Evolutionary conservation across 1,139 yeast species (phyloP).

Genomic region (Debaryomyces robertsiae): DNA sequence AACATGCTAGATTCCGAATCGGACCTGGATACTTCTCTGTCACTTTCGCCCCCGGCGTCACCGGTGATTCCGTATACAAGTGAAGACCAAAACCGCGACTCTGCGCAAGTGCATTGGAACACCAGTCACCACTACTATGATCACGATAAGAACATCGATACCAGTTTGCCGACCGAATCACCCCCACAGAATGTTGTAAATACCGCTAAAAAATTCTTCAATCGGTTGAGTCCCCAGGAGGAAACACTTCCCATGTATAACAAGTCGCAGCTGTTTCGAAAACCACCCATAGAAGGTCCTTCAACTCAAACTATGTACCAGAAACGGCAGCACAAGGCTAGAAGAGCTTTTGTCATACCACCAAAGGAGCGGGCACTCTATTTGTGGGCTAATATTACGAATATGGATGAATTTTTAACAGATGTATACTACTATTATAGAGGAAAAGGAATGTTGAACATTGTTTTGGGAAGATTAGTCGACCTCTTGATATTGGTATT

Average conservation of each 20-base stretch:
- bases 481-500: slow-evolving; percentile 76
- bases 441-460: slow-evolving; percentile 83
- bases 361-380: slow-evolving; percentile 85
- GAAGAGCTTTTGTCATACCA: slow-evolving; percentile 33
- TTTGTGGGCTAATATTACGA: slow-evolving; percentile 95
- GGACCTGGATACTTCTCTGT: slow-evolving; percentile 36
- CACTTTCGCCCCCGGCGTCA: slow-evolving; percentile 22
- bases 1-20: slow-evolving; percentile 37
- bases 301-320: slow-evolving; percentile 19
- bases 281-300: slow-evolving; percentile 11
- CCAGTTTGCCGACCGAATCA: neutral
- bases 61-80: slow-evolving; percentile 8
- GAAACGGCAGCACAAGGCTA: slow-evolving; percentile 14
- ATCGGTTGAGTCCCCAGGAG: neutral
- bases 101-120: slow-evolving; percentile 9
- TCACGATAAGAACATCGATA: neutral
- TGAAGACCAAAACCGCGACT: slow-evolving; percentile 1
- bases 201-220: slow-evolving; percentile 1
- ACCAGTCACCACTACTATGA: slow-evolving; percentile 3
- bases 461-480: slow-evolving; percentile 61
- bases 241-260: slow-evolving; percentile 13
- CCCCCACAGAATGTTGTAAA: slow-evolving; percentile 3
- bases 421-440: slow-evolving; percentile 84
- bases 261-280: slow-evolving; percentile 14
- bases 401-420: slow-evolving; percentile 79